Percentiles rank a stretch among this genome's conserved stretches.
phyloP scores from a whole-genome alignment of 2,329 filamentous ascomycete genomes.

The Curvularia eragrostidis region DNA sequence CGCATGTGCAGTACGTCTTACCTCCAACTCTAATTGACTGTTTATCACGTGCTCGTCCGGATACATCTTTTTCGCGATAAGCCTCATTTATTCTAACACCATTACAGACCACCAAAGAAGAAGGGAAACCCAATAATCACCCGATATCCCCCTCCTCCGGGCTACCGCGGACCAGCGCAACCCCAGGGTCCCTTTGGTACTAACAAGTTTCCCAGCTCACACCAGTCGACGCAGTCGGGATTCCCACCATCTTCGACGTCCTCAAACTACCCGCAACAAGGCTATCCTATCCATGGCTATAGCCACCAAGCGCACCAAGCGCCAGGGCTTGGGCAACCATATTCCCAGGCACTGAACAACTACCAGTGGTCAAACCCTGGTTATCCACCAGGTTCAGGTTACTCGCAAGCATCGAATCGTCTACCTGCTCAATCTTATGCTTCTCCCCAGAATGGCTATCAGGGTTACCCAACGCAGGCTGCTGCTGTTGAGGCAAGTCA shows the following conservation, averaged over 20 bases:
- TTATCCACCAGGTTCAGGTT: constrained; percentile 32
- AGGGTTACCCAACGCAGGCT: constrained; percentile 28
- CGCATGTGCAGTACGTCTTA: constrained; percentile 44
- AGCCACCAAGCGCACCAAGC: constrained; percentile 26
- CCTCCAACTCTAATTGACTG: background rate
- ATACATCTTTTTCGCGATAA: background rate
- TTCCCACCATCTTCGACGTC: constrained; percentile 35
- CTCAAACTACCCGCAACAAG: constrained; percentile 31
- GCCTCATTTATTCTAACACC: constrained; percentile 23
- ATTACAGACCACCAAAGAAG: constrained; percentile 49
- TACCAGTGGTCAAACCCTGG: constrained; percentile 38
- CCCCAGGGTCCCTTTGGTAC: constrained; percentile 39
- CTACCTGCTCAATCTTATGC: constrained; percentile 31
- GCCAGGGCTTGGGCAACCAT: constrained; percentile 29
- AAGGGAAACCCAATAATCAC: constrained; percentile 59
- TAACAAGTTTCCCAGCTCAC: constrained; percentile 36
- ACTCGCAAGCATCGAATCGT: constrained; percentile 32
- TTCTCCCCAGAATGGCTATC: constrained; percentile 26
- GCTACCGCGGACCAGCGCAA: constrained; percentile 50
- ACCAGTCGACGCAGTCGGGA: constrained; percentile 36
- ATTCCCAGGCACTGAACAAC: constrained; percentile 28
- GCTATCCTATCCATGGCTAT: constrained; percentile 35
- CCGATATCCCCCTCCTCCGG: constrained; percentile 58
- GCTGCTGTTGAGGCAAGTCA: constrained; percentile 32
- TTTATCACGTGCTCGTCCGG: constrained; percentile 3